A percentile compares a stretch with the other conserved stretches of the same genome.
Evolutionary conservation across 495 filamentous ascomycete species (phyloP).

Genomic region (Daldinia bambusicola): DNA sequence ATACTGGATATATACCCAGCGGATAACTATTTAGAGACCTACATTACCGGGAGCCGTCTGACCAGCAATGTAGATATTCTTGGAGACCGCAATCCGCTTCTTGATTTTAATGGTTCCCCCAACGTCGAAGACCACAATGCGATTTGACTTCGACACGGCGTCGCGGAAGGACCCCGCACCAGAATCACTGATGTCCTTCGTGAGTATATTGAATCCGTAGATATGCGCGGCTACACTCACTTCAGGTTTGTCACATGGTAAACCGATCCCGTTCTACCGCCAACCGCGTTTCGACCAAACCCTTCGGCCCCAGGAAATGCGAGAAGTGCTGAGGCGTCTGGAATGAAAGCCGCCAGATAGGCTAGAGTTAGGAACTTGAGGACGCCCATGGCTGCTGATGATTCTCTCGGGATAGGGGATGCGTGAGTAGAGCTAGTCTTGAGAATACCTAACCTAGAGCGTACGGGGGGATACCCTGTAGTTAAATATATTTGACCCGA

Average conservation of each 20-base stretch:
- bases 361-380: not conserved
- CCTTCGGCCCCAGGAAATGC: constrained; percentile 56
- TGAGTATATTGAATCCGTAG: not conserved
- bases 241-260: constrained; percentile 54
- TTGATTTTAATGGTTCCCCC: constrained; percentile 52
- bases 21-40: not conserved
- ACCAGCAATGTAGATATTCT: not conserved
- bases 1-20: not conserved
- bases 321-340: constrained; percentile 34
- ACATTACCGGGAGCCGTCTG: not conserved
- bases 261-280: constrained; percentile 52
- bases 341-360: not conserved
- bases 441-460: not conserved
- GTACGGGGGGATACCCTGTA: not conserved
- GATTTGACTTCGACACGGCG: constrained; percentile 51
- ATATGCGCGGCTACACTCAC: constrained; percentile 16
- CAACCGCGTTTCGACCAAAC: constrained; percentile 53
- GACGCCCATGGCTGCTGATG: not conserved
- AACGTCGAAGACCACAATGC: constrained; percentile 54
- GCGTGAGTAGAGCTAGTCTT: not conserved
- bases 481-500: constrained; percentile 2
- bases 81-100: not conserved
- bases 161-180: constrained; percentile 56
- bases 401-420: not conserved
- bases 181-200: not conserved